phyloP scores from a whole-genome alignment of 176 grass and related monocot genomes.

The Juncus inflexus region DNA sequence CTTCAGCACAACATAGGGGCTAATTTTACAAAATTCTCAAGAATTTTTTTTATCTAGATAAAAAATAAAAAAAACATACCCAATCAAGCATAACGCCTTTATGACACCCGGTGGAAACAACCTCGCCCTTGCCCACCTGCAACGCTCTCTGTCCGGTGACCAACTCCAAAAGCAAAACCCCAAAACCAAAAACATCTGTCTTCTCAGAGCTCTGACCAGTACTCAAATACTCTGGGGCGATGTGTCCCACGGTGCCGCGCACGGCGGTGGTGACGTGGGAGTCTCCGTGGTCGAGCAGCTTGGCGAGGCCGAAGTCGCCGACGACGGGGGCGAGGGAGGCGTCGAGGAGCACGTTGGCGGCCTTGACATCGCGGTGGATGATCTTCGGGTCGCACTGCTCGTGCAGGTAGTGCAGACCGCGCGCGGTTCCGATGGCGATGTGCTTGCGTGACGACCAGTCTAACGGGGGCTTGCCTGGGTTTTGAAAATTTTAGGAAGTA shows the following conservation, averaged over 20 bases:
- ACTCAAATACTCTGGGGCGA: constrained; percentile 84
- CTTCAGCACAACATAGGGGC: too few relatives aligned
- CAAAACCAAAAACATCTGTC: constrained; percentile 84
- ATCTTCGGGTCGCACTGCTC: constrained; percentile 95
- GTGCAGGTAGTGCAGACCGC: constrained; percentile 76
- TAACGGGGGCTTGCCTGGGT: constrained; percentile 60
- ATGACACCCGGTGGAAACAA: constrained; percentile 32
- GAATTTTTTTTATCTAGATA: too few relatives aligned
- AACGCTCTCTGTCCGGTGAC: constrained; percentile 72
- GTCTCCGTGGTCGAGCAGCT: constrained; percentile 72
- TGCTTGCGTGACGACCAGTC: constrained; percentile 75
- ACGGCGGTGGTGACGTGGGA: constrained; percentile 86
- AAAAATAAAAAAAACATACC: constrained; percentile 47
- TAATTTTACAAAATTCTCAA: neutral
- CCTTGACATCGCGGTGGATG: constrained; percentile 85
- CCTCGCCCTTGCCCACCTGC: constrained; percentile 73
- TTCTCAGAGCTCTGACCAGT: constrained; percentile 78
- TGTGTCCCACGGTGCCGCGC: constrained; percentile 74
- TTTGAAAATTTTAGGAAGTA: neutral
- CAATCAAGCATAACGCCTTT: constrained; percentile 91
- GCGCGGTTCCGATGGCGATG: constrained; percentile 67
- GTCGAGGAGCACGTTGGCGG: constrained; percentile 76
- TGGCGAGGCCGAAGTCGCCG: constrained; percentile 83
- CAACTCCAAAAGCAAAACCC: constrained; percentile 71
- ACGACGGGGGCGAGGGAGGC: constrained; percentile 63